These are phyloP conservation scores for Salix exigua DNA, from an alignment of 345 rosid genomes.

Conservation along the genomic window DNA sequence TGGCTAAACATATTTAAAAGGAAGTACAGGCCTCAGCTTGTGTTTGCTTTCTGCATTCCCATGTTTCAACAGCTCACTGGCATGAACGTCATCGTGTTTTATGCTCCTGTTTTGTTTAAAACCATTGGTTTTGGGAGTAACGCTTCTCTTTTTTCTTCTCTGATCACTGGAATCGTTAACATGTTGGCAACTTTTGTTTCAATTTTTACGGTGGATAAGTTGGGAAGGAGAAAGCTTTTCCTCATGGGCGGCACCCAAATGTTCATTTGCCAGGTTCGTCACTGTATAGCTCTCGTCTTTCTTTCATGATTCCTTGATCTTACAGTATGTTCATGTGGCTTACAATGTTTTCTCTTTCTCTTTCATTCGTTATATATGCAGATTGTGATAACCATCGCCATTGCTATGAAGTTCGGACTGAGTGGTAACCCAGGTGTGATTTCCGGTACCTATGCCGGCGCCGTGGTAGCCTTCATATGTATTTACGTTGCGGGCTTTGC, in stretches of 20 bases:
- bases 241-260: slow-evolving; percentile 33
- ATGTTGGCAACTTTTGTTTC: slow-evolving; percentile 24
- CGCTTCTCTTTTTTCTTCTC: slow-evolving; percentile 28
- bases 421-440: slow-evolving; percentile 40
- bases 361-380: slow-evolving; percentile 4
- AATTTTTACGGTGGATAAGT: slow-evolving; percentile 23
- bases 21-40: slow-evolving; percentile 35
- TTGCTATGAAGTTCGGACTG: slow-evolving; percentile 49
- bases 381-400: slow-evolving; percentile 36
- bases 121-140: slow-evolving; percentile 30
- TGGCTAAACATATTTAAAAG: slow-evolving; percentile 21
- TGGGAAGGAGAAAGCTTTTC: slow-evolving; percentile 34
- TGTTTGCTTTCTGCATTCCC: slow-evolving; percentile 32
- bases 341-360: background rate
- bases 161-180: slow-evolving; percentile 32
- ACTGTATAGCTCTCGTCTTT: background rate
- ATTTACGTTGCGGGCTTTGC: slow-evolving; percentile 50
- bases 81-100: slow-evolving; percentile 43
- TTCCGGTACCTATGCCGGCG: slow-evolving; percentile 24
- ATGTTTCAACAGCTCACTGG: slow-evolving; percentile 38
- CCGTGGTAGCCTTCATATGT: slow-evolving; percentile 41
- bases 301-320: background rate
- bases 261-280: slow-evolving; percentile 28
- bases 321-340: background rate
- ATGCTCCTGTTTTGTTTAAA: slow-evolving; percentile 37